A percentile compares a stretch with the other conserved stretches of the same genome.
Evolutionary conservation across 2,329 filamentous ascomycete genomes (phyloP).

Genomic region (Hypoxylon sp.): DNA sequence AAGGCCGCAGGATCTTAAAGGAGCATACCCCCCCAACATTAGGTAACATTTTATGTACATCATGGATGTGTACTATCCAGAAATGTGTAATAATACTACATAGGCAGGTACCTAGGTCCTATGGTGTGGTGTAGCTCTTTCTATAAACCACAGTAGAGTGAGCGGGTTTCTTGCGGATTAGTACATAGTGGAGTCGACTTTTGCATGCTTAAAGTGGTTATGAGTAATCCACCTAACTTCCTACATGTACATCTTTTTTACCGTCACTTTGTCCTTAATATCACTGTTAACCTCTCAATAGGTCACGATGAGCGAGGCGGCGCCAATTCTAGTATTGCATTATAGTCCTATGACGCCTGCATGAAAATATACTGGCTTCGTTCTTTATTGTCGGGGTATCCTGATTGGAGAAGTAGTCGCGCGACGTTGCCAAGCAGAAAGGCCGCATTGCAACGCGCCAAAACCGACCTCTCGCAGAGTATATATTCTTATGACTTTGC

Average conservation of each 20-base stretch:
- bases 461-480: slow-evolving; percentile 14
- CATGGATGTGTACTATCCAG: too few relatives aligned
- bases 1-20: slow-evolving; percentile 7
- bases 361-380: background rate
- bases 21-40: slow-evolving; percentile 9
- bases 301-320: background rate
- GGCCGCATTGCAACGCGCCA: slow-evolving; percentile 15
- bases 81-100: background rate
- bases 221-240: slow-evolving; percentile 2
- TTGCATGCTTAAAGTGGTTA: background rate
- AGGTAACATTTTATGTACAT: too few relatives aligned
- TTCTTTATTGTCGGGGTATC: background rate
- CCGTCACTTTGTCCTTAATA: background rate
- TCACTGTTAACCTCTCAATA: slow-evolving; percentile 1
- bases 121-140: background rate
- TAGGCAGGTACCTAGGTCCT: background rate
- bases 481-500: slow-evolving; percentile 4
- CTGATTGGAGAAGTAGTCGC: slow-evolving; percentile 32
- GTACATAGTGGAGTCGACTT: background rate
- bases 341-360: background rate
- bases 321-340: background rate
- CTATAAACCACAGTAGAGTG: background rate
- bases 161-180: background rate
- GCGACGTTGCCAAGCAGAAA: slow-evolving; percentile 7
- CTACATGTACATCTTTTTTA: background rate